Percentiles rank a stretch among this genome's conserved stretches.
Evolutionary conservation across 2,329 filamentous ascomycete genomes (phyloP).

Genomic region (Trichoderma brevicompactum): DNA sequence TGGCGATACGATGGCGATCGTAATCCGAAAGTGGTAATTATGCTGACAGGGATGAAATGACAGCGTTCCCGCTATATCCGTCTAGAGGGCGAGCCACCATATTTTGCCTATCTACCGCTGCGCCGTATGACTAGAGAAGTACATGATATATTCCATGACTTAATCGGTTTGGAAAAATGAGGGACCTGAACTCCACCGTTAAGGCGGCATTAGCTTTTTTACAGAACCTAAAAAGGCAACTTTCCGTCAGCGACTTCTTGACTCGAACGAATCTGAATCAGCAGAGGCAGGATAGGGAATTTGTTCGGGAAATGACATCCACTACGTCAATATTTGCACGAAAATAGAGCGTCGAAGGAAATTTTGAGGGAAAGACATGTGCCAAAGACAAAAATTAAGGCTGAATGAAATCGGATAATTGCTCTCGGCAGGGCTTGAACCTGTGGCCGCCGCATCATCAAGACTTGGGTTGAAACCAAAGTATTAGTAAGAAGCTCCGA

Average conservation of each 20-base stretch:
- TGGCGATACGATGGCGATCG: not conserved
- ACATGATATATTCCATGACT: not conserved
- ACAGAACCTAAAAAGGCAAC: too few species aligned
- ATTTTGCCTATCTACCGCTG: not conserved
- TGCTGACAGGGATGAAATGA: not conserved
- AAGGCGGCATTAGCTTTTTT: too few species aligned
- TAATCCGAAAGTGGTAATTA: not conserved
- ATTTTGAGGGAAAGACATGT: too few species aligned
- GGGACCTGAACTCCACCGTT: too few species aligned
- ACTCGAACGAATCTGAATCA: too few species aligned
- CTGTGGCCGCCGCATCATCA: conserved; percentile 26
- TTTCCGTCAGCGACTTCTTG: too few species aligned
- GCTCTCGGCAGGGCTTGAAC: conserved; percentile 29
- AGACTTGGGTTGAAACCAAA: not conserved
- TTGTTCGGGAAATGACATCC: too few species aligned
- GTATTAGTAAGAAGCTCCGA: conserved; percentile 28
- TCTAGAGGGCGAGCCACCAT: too few species aligned
- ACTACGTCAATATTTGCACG: too few species aligned
- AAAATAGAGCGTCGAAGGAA: too few species aligned
- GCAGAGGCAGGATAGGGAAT: too few species aligned
- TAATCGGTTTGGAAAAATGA: too few species aligned
- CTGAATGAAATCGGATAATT: not conserved
- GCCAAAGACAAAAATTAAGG: not conserved
- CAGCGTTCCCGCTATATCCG: not conserved
- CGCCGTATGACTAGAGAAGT: not conserved